Evolutionary conservation across 164 flowering plant genomes (phyloP), one percentile per base, ranked within the genome.

Genomic region (Piper longum): DNA sequence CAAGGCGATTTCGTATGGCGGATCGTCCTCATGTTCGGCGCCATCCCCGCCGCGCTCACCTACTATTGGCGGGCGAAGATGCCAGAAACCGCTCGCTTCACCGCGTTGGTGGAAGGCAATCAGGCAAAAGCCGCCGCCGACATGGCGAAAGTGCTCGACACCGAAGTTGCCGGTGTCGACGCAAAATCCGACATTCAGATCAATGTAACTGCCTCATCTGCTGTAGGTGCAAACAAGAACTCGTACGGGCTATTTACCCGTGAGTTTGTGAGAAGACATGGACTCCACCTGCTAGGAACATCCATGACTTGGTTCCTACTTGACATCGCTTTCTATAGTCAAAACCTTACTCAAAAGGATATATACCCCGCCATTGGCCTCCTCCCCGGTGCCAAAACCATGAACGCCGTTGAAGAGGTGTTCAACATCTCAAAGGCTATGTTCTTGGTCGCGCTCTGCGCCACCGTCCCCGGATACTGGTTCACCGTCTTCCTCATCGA

Each of bases 401-500:
- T 79, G 75, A 75, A 75, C 41, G 81, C 85, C 0, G 62, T 79
- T 0, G 68, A 73, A 19, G 86, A 82, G 64, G 76, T 77, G 4
- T 80, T 36, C 67, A 14, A 41, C 7, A 64, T 78, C 43, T 69
- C 83, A 4, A 68, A 45, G 66, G 74, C 80, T 14, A 74, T 74
- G 81, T 69, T 73, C 66, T 39, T 82, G 4, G 69, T 82, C 0
- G 81, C 85, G 0, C 69, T 79, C 19, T 59, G 66, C 6, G 76
- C 79, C 4, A 79, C 83, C 0, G 78, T 82, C 56, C 83, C 85
- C 0, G 83, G 85, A 0, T 79, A 82, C 70, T 82, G 85, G 85
- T 79, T 80, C 75, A 80, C 85, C 0, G 83, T 82, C 5, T 68
- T 73, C 55, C 59, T 79, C 18, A 68, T 78, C 5, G 82, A 78